A percentile compares a stretch with the other conserved stretches of the same genome.
Conservation (phyloP, 2,329 filamentous ascomycete species). For the Colletotrichum caudatum region DNA sequence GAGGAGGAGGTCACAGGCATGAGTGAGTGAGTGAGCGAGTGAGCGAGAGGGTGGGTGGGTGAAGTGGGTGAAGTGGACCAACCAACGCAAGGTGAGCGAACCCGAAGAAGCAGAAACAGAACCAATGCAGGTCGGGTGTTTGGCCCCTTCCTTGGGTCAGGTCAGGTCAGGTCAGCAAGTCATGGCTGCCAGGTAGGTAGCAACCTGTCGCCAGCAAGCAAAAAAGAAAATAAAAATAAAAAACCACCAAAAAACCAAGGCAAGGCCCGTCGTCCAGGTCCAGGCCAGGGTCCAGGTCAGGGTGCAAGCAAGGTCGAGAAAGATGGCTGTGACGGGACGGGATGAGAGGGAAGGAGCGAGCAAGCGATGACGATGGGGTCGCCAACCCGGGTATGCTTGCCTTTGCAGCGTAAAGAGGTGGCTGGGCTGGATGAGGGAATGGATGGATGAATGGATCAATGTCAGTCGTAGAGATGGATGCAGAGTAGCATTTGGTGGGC, state of each 20-base stretch:
- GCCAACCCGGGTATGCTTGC: background rate
- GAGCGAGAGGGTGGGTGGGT: background rate
- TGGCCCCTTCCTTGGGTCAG: too few species aligned
- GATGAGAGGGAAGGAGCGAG: constrained; percentile 3
- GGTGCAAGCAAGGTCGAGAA: constrained; percentile 10
- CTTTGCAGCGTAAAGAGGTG: constrained; percentile 18
- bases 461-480: too few species aligned
- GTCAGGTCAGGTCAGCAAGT: constrained; percentile 12
- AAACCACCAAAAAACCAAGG: constrained; percentile 6
- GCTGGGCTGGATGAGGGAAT: constrained; percentile 39
- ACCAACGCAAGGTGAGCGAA: background rate
- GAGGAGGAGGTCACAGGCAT: background rate
- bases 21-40: constrained; percentile 1
- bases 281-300: background rate
- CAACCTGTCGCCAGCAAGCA: too few species aligned
- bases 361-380: background rate
- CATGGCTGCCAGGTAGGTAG: constrained; percentile 4
- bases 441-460: constrained; percentile 30
- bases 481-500: constrained; percentile 18
- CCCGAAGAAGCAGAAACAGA: constrained; percentile 13
- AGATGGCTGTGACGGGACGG: background rate
- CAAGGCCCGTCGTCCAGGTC: background rate
- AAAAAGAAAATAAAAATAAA: too few species aligned
- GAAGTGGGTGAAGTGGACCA: constrained; percentile 1
- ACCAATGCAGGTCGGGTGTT: constrained; percentile 29